Evolutionary conservation across 2,329 filamentous ascomycete species (phyloP).

Genomic region (Fusarium solani-melongenae): DNA sequence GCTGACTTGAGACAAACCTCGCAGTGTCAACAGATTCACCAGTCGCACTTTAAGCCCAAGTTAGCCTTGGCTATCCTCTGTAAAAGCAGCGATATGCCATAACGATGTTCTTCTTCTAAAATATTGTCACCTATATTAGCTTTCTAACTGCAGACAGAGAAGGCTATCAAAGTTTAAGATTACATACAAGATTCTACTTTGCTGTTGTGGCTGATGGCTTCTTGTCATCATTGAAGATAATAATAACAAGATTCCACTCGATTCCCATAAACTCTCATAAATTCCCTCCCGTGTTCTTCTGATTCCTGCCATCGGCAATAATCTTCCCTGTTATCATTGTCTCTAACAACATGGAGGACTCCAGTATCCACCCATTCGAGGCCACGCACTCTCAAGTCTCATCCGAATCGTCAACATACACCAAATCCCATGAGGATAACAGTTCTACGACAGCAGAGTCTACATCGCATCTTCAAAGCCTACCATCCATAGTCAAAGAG

Average conservation of each 20-base stretch:
- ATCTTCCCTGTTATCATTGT: not conserved
- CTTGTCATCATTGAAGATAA: no score
- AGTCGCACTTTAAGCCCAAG: not conserved
- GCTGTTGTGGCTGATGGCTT: no score
- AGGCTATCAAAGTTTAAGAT: not conserved
- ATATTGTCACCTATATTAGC: not conserved
- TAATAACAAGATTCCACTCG: no score
- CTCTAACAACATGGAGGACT: not conserved
- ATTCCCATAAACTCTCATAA: not conserved
- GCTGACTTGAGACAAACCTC: not conserved
- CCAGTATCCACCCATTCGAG: not conserved
- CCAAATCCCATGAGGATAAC: not conserved
- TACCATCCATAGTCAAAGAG: not conserved
- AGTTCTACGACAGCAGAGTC: not conserved
- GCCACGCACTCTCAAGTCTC: not conserved
- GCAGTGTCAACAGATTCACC: not conserved
- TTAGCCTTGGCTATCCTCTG: not conserved
- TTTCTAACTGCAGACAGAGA: not conserved
- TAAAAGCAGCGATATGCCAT: not conserved
- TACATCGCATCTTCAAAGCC: not conserved
- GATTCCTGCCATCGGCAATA: not conserved
- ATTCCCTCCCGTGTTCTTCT: not conserved
- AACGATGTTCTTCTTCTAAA: not conserved
- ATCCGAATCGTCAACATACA: not conserved
- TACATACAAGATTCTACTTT: not conserved